Conservation (phyloP, 768 basidiomycete species). For the Pleurotus citrinopileatus region DNA sequence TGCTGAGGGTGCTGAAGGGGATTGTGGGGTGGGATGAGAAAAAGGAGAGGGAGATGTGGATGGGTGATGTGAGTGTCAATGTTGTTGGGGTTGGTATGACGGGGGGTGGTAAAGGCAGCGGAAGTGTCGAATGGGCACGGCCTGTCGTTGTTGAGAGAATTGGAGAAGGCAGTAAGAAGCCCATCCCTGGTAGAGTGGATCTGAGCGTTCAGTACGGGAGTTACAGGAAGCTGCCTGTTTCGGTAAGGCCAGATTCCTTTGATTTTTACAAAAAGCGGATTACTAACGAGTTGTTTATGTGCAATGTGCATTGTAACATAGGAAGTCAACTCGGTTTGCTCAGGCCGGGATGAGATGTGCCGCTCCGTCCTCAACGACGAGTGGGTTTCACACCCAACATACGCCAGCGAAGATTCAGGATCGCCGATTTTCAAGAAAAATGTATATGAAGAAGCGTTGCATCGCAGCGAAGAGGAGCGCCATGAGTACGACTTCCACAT, state of each 20-base stretch:
- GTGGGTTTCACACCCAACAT: slow-evolving; percentile 97
- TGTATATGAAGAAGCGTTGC: slow-evolving; percentile 92
- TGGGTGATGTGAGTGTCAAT: slow-evolving; percentile 29
- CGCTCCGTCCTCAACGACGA: slow-evolving; percentile 95
- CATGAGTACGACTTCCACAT: slow-evolving; percentile 99
- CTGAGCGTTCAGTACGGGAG: slow-evolving; percentile 78
- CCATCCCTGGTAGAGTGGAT: slow-evolving; percentile 57
- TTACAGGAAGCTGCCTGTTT: slow-evolving; percentile 79
- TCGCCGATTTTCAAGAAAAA: slow-evolving; percentile 93
- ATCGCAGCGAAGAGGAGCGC: slow-evolving; percentile 95
- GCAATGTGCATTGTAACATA: too few relatives aligned
- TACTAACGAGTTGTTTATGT: too few relatives aligned
- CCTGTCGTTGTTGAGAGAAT: slow-evolving; percentile 38
- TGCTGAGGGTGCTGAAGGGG: slow-evolving; percentile 78
- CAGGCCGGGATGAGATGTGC: slow-evolving; percentile 97
- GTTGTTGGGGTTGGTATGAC: slow-evolving; percentile 8
- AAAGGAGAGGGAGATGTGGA: slow-evolving; percentile 54
- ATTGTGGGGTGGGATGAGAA: slow-evolving; percentile 87
- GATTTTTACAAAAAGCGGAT: too few relatives aligned
- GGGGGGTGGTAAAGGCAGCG: slow-evolving; percentile 3
- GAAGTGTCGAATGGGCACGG: slow-evolving; percentile 40
- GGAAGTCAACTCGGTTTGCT: slow-evolving; percentile 88
- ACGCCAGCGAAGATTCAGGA: slow-evolving; percentile 91
- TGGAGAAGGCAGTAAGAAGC: slow-evolving; percentile 19
- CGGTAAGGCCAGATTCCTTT: too few relatives aligned